Evolutionary conservation across 768 basidiomycete genomes (phyloP).

Genomic region (Rhodotorula babjevae): DNA sequence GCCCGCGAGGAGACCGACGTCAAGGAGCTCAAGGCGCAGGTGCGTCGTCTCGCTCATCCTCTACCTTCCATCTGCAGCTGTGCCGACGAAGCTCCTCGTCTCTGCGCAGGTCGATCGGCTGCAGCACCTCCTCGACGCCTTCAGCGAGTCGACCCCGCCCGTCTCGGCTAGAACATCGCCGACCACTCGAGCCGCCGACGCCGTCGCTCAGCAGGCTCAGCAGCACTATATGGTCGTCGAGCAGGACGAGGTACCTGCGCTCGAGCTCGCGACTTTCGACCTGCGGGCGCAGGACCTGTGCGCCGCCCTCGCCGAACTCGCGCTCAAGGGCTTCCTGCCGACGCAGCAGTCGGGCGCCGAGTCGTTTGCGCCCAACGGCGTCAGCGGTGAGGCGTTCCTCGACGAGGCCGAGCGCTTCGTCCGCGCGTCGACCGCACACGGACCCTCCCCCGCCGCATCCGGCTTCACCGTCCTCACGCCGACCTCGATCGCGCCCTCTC

Average conservation of each 20-base stretch:
- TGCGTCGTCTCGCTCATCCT: background rate
- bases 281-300: conserved; percentile 22
- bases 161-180: background rate
- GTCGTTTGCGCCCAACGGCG: conserved; percentile 3
- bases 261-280: conserved; percentile 4
- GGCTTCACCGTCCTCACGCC: conserved; percentile 11
- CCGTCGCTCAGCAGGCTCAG: background rate
- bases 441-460: background rate
- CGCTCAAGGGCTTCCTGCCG: conserved; percentile 11
- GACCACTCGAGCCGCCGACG: background rate
- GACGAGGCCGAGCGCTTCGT: conserved; percentile 19
- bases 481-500: background rate
- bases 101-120: conserved; percentile 20
- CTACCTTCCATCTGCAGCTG: background rate
- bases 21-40: conserved; percentile 24
- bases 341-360: conserved; percentile 2
- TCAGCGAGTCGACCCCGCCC: background rate
- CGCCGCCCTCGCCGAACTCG: conserved; percentile 17
- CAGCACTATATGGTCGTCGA: background rate
- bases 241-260: background rate
- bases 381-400: conserved; percentile 10
- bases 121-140: conserved; percentile 17
- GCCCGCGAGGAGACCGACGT: conserved; percentile 13
- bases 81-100: too few species aligned
- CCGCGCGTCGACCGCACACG: background rate